Evolutionary conservation across 352 stramenopile species (phyloP), one percentile per base, ranked within the genome.

Genomic region (Elongisporangium anandrum): DNA sequence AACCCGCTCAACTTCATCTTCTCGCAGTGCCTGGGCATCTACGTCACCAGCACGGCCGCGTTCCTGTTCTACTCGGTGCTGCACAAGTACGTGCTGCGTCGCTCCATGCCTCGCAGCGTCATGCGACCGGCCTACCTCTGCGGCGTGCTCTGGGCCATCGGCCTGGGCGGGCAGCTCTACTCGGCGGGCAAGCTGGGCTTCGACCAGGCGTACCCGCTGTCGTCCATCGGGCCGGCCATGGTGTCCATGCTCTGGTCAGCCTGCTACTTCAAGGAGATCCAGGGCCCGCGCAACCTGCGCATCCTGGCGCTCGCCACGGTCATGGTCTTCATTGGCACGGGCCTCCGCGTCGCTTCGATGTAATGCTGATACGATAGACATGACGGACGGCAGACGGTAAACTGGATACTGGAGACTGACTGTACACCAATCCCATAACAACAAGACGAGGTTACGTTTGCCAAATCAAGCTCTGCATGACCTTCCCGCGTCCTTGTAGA

Each of bases 171-270:
- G 0, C 80, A 92, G 61, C 73, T 92, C 50, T 86, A 89, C 64
- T 81, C 80, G n/a, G 77, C 85, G 26, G 85, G 85, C 8, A 68
- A 71, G 22, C 70, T 94, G 7, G 85, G 85, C 12, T 94, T 94
- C 24, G 82, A 94, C 59, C 75, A 92, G 57, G 85, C 82, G n/a
- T 92, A 90, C 66, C 85, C 82, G 20, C 72, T 94, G 26, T 85
- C 80, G 49, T 88, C 81, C 38, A 92, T 94, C 56, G 85, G 82
- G 6, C 85, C 82, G 0, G 85, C 82, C 13, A 90, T 92, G 75
- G 73, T 94, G 19, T 91, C 85, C 16, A 92, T 92, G 85, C 73
- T 94, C 54, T 94, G 85, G 85, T 92, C 82, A 0, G 85, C 82
- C 4, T 66, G 70, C 24, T 92, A 92, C 66, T 94, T 94, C 57